A percentile compares a stretch with the other conserved stretches of the same genome.
These are phyloP conservation scores for Xanthoconium stramineum DNA, from an alignment of 768 basidiomycete genomes.

Conservation along the genomic window DNA sequence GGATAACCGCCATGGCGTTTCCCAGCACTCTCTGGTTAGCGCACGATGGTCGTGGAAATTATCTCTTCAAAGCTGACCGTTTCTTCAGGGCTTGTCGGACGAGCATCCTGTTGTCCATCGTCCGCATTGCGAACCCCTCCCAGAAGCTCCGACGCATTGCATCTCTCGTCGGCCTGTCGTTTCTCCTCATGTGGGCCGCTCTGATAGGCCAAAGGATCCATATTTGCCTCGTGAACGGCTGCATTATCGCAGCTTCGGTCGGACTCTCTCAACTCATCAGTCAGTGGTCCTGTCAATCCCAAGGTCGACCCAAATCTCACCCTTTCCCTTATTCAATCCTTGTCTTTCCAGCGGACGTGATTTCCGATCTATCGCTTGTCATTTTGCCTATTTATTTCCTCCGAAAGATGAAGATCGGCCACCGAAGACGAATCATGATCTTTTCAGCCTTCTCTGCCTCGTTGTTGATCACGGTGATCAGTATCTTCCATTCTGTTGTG, in stretches of 20 bases:
- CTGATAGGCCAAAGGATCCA: constrained; percentile 14
- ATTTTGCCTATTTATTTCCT: constrained; percentile 15
- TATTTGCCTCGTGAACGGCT: constrained; percentile 3
- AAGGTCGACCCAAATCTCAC: neutral
- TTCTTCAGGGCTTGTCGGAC: constrained; percentile 20
- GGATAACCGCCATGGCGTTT: constrained; percentile 14
- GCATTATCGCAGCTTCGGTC: neutral
- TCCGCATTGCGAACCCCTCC: constrained; percentile 15
- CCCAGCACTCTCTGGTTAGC: constrained; percentile 22
- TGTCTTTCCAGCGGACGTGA: constrained; percentile 13
- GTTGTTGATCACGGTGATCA: constrained; percentile 15
- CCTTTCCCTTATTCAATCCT: neutral
- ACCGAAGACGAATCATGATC: constrained; percentile 17
- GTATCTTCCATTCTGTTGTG: constrained; percentile 14
- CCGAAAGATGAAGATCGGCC: constrained; percentile 1
- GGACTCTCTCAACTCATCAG: constrained; percentile 22
- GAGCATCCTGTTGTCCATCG: constrained; percentile 25
- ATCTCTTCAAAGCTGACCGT: neutral
- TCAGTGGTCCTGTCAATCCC: constrained; percentile 1
- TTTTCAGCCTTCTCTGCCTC: constrained; percentile 20
- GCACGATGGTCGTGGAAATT: neutral
- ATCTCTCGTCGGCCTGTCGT: constrained; percentile 8
- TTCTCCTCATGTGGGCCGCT: constrained; percentile 25
- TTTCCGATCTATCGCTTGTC: constrained; percentile 21
- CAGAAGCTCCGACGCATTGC: constrained; percentile 3